Base-by-base conservation (phyloP, 768 basidiomycete genomes). In the Dacryopinax primogenitus region DNA sequence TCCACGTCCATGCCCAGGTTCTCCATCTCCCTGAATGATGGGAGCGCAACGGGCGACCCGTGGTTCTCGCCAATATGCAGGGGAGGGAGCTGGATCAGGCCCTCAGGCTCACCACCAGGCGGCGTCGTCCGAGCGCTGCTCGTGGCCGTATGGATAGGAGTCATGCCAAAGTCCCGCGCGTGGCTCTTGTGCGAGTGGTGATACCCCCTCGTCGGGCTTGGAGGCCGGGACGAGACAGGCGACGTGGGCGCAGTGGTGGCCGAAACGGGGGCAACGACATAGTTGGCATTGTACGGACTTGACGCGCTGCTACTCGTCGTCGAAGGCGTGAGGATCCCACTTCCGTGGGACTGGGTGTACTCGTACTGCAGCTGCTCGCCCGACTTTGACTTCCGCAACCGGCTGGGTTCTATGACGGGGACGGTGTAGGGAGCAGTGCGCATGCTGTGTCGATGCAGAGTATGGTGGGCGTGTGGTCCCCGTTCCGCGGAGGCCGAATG, bases 71-170 rank as follows among this genome's bases (percentile, higher is more conserved):
- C 45, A 1, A 64, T 21, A 15, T 45, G 7, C 63, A 64, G 30
- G 3, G 63, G 63, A 1, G 63, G 39, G 26, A 64, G 63, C 39
- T 41, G 39, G 45, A 64, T 64, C 28, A 44, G 63, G 28, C 39
- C 39, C 28, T 45, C 45, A 1, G 63, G 39, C 16, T 64, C 63
- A 41, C 63, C 39, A 15, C 41, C 37, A 1, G 32, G 63, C 32
- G 63, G 39, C 11, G 63, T 45, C 16, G 63, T 44, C 39, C 39
- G 32, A 11, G 34, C 21, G 44, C 36, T 30, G 36, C 33, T 41
- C 16, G 63, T 63, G 6, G 28, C 23, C 0, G 9, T 63, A 44
- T 64, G 63, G 26, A 64, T 64, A 7, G 63, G 63, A 7, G 63
- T 64, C 63, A 64, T 64, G 26, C 63, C 63, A 18, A 64, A 58